These are phyloP conservation scores for Sarocladiaceae sp. DNA, from an alignment of 2,329 filamentous ascomycete species.

Conservation along the genomic window DNA sequence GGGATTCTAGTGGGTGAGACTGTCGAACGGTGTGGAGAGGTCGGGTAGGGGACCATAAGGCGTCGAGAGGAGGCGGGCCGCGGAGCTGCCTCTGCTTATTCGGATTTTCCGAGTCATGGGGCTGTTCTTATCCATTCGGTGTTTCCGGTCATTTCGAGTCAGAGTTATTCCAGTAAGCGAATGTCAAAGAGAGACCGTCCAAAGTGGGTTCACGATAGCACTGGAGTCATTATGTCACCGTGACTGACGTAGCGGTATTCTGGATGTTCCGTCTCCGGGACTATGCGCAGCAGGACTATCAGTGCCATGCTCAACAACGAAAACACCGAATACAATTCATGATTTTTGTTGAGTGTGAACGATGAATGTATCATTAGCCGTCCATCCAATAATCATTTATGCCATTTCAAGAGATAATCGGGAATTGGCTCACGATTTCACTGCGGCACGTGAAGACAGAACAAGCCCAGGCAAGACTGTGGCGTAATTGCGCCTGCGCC, in stretches of 20 bases:
- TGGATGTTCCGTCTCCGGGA: not conserved
- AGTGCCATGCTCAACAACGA: no score
- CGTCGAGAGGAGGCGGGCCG: not conserved
- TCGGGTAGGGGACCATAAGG: not conserved
- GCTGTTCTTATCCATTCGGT: no score
- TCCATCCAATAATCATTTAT: no score
- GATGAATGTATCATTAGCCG: no score
- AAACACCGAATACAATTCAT: no score
- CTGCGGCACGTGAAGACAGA: not conserved
- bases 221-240: not conserved
- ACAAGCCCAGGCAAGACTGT: not conserved
- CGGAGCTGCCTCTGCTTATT: not conserved
- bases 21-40: not conserved
- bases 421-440: no score
- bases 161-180: no score
- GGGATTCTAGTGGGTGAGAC: not conserved
- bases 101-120: no score
- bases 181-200: no score
- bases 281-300: no score
- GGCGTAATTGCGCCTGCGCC: slow-evolving; percentile 4
- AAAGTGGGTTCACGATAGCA: not conserved
- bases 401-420: no score
- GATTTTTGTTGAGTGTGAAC: not conserved
- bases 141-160: no score
- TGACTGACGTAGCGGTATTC: not conserved